Evolutionary conservation across 2,329 filamentous ascomycete genomes (phyloP), one percentile per base, ranked within the genome.

Genomic region (Nothopassalora personata): DNA sequence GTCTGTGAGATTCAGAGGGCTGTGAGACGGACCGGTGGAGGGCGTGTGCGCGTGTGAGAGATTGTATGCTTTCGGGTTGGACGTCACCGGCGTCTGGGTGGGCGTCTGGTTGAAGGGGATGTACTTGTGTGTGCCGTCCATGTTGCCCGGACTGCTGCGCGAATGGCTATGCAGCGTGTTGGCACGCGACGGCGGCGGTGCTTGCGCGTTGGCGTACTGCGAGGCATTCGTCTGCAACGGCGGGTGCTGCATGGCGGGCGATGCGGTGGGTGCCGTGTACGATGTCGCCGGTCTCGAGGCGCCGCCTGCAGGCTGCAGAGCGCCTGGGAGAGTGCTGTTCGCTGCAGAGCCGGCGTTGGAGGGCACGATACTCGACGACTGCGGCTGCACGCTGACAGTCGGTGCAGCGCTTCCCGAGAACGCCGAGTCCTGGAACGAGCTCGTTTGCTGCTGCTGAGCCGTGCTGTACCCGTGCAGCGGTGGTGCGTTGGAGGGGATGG

Each of bases 1-100:
- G 74, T 97, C 93, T 61, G 91, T 90, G 47, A 97, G 83, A 15
- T 91, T 94, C 33, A 97, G 82, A 2, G 93, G 93, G 8, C 92
- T 96, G 72, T 94, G 93, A 65, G 90, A 89, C 55, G 83, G 81
- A 77, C 87, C 72, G 75, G 78, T 78, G 46, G 80, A 79, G 27
- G 79, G 80, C n/a, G 82, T 83, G 30, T 83, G 81, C 13, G 77
- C 74, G 56, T 77, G 68, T n/a, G 68, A 85, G 76, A 88, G 90
- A 72, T 90, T 89, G 66, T 73, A 65, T 68, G 78, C 47, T 70
- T 77, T 82, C 2, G 72, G 66, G 68, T 73, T 64, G 8, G 70
- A 71, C n/a, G 69, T 65, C 13, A 61, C 64, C 2, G 72, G 72
- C 60, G 79, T 78, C 53, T 72, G 77, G 56, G 83, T 82, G 34